Evolutionary conservation across 2,329 filamentous ascomycete genomes (phyloP).

Genomic region (Penicillium sp.): DNA sequence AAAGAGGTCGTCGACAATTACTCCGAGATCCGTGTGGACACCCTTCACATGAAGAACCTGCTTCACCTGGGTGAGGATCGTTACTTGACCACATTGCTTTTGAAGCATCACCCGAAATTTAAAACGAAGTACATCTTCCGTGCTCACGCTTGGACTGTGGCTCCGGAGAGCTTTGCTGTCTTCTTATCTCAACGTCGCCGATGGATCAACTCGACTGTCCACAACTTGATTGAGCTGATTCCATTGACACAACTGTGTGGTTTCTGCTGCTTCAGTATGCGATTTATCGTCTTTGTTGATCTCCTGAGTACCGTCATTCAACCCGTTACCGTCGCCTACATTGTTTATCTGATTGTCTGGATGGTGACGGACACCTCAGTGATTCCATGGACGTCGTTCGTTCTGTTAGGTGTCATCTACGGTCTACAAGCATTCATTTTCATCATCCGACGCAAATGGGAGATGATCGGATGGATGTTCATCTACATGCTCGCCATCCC

Average conservation of each 20-base stretch:
- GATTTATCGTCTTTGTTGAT: constrained; percentile 94
- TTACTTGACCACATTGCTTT: constrained; percentile 88
- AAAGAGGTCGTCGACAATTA: constrained; percentile 87
- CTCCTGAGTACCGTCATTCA: constrained; percentile 88
- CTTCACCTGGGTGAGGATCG: constrained; percentile 96
- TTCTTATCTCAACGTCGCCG: constrained; percentile 98
- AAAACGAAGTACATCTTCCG: constrained; percentile 97
- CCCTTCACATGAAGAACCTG: constrained; percentile 97
- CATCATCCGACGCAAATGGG: constrained; percentile 94
- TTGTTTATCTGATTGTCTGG: constrained; percentile 82
- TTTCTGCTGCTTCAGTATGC: constrained; percentile 99
- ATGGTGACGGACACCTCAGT: constrained; percentile 61
- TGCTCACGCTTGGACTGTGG: constrained; percentile 95
- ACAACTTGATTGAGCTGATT: constrained; percentile 95
- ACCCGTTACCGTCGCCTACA: constrained; percentile 85
- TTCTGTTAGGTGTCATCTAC: constrained; percentile 92
- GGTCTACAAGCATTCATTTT: constrained; percentile 97
- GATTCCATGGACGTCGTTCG: constrained; percentile 81
- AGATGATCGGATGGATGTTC: constrained; percentile 99
- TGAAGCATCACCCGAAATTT: constrained; percentile 90
- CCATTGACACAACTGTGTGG: constrained; percentile 91
- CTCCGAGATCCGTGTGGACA: constrained; percentile 91
- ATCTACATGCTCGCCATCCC: constrained; percentile 90
- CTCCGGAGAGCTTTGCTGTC: constrained; percentile 88
- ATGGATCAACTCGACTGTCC: constrained; percentile 99